Evolutionary conservation across 2,329 filamentous ascomycete species (phyloP).

Genomic region (Trichoderma asperellum): DNA sequence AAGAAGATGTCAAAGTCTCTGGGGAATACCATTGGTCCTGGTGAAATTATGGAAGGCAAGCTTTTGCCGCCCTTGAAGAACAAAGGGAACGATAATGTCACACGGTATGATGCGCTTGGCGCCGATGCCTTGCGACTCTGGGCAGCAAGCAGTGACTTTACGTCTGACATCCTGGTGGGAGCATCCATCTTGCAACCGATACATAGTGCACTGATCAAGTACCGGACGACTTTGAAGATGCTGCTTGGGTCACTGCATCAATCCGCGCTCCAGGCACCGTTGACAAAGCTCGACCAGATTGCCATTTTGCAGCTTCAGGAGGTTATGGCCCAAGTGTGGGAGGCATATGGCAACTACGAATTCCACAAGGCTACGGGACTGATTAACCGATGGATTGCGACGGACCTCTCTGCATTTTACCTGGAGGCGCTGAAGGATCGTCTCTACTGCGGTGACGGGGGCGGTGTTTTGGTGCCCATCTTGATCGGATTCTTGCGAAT

Average conservation of each 20-base stretch:
- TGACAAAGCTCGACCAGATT: slow-evolving; percentile 71
- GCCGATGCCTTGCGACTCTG: slow-evolving; percentile 87
- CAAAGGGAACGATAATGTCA: slow-evolving; percentile 53
- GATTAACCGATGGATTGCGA: slow-evolving; percentile 80
- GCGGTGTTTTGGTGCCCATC: slow-evolving; percentile 67
- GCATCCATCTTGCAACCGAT: slow-evolving; percentile 75
- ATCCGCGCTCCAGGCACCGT: slow-evolving; percentile 52
- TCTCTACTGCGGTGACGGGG: slow-evolving; percentile 79
- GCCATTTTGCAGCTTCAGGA: slow-evolving; percentile 74
- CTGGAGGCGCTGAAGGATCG: slow-evolving; percentile 91
- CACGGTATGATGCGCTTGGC: slow-evolving; percentile 71
- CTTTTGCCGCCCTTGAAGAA: slow-evolving; percentile 71
- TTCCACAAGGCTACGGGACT: slow-evolving; percentile 77
- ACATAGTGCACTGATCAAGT: slow-evolving; percentile 79
- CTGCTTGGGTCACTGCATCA: slow-evolving; percentile 74
- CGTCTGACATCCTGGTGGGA: slow-evolving; percentile 81
- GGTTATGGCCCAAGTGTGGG: slow-evolving; percentile 66
- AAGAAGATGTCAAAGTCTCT: slow-evolving; percentile 99
- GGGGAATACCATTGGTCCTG: slow-evolving; percentile 82
- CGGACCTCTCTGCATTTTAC: slow-evolving; percentile 89
- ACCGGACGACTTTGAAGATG: slow-evolving; percentile 88
- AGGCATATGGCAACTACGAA: slow-evolving; percentile 71
- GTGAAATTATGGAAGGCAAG: slow-evolving; percentile 82
- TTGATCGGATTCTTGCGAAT: slow-evolving; percentile 75
- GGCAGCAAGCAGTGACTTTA: slow-evolving; percentile 92